These are phyloP conservation scores for Candida orba DNA, from an alignment of 805 yeast genomes.

Conservation along the genomic window DNA sequence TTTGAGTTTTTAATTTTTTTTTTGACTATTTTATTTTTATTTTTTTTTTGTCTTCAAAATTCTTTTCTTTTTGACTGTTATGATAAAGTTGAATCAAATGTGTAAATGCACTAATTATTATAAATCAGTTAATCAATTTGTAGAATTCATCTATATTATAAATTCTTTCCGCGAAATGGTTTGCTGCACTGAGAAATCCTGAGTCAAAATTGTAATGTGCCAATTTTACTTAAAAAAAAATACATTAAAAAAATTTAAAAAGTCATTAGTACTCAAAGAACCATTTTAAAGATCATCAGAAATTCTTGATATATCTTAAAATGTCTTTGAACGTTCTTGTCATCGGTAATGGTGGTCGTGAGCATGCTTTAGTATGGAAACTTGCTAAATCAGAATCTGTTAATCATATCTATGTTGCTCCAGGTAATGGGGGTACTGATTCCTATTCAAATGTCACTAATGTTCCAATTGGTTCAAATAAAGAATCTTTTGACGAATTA, in stretches of 20 bases:
- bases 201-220: slow-evolving; percentile 6
- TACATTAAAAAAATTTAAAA: background rate
- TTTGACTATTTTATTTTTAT: no score
- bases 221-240: slow-evolving; percentile 4
- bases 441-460: slow-evolving; percentile 52
- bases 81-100: no score
- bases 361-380: slow-evolving; percentile 94
- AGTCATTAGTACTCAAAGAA: background rate
- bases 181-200: background rate
- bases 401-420: slow-evolving; percentile 76
- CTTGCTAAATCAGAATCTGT: slow-evolving; percentile 73
- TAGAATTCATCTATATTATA: no score
- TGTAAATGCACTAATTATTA: no score
- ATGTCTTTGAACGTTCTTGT: slow-evolving; percentile 59
- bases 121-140: no score
- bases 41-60: no score
- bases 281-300: background rate
- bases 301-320: background rate
- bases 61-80: no score
- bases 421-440: slow-evolving; percentile 94
- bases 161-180: background rate
- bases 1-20: no score
- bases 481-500: slow-evolving; percentile 60
- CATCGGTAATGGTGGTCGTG: slow-evolving; percentile 98
- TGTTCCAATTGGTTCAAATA: slow-evolving; percentile 57